Conservation (phyloP, 1,284 basidiomycete genomes). For the Coniophora puteana region DNA sequence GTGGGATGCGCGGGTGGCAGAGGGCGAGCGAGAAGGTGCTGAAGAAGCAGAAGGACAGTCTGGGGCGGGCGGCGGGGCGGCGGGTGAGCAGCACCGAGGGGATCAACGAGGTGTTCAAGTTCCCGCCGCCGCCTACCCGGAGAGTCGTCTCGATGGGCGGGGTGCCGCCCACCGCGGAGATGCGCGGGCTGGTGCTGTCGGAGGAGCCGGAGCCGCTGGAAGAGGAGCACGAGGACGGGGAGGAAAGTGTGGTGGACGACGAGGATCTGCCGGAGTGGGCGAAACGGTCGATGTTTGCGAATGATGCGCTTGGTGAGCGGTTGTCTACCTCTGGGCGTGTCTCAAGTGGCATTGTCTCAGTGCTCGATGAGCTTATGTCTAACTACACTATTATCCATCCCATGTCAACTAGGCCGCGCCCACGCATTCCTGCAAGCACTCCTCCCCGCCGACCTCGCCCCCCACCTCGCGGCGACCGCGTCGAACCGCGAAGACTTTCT, state of each 20-base stretch:
- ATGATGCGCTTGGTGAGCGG: constrained; percentile 55
- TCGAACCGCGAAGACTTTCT: constrained; percentile 43
- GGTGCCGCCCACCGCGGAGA: constrained; percentile 46
- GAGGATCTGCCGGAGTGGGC: constrained; percentile 71
- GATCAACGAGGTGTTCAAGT: constrained; percentile 32
- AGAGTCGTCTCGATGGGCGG: constrained; percentile 51
- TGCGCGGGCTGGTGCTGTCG: constrained; percentile 42
- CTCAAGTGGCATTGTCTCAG: constrained; percentile 5
- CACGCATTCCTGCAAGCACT: constrained; percentile 48
- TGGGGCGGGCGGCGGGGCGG: constrained; percentile 37
- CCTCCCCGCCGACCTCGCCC: constrained; percentile 43
- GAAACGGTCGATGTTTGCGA: constrained; percentile 45
- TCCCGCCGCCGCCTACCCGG: constrained; percentile 27
- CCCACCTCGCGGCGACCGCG: constrained; percentile 37
- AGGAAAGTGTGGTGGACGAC: constrained; percentile 45
- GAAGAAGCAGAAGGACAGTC: constrained; percentile 33
- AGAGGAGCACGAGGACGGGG: constrained; percentile 40
- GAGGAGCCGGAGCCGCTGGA: constrained; percentile 61
- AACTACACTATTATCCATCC: background rate
- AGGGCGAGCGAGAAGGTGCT: constrained; percentile 40
- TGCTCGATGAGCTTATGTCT: constrained; percentile 6
- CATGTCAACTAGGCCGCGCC: constrained; percentile 63
- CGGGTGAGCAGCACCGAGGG: constrained; percentile 53
- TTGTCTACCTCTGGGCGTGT: constrained; percentile 1
- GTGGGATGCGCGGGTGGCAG: constrained; percentile 55